Conservation (phyloP, 768 basidiomycete genomes). For the Amanita brunnescens region DNA sequence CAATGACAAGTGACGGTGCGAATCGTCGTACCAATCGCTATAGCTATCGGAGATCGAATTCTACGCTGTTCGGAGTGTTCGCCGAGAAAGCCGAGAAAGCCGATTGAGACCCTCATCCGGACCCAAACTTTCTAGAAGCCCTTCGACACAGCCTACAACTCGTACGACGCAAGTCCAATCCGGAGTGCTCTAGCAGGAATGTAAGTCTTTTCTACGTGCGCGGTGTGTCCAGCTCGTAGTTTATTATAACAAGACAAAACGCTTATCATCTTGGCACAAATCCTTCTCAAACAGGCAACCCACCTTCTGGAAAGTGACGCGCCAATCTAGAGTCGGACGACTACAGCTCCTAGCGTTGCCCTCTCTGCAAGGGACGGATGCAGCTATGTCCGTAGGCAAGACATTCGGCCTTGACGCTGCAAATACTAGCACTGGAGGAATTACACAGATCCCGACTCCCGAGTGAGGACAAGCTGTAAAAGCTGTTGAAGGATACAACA, state of each 20-base stretch:
- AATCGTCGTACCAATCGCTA: too few species aligned
- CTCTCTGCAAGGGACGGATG: not conserved
- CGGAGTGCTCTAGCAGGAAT: slow-evolving; percentile 41
- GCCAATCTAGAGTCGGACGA: slow-evolving; percentile 57
- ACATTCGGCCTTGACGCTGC: too few species aligned
- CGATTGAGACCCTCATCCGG: slow-evolving; percentile 27
- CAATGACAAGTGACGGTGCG: too few species aligned
- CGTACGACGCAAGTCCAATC: slow-evolving; percentile 38
- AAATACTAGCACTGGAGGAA: not conserved
- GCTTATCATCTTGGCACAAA: slow-evolving; percentile 51
- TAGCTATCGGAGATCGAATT: too few species aligned
- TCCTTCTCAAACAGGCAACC: slow-evolving; percentile 45
- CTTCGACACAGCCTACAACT: slow-evolving; percentile 51
- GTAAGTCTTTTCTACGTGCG: slow-evolving; percentile 29
- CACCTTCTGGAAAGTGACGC: slow-evolving; percentile 38
- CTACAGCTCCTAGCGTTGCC: slow-evolving; percentile 37
- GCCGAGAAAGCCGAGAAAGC: too few species aligned
- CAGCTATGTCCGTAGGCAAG: not conserved
- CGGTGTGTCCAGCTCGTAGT: not conserved
- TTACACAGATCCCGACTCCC: slow-evolving; percentile 10
- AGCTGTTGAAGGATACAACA: slow-evolving; percentile 28
- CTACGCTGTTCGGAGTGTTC: too few species aligned
- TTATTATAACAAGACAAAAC: slow-evolving; percentile 35
- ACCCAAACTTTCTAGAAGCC: slow-evolving; percentile 51
- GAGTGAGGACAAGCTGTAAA: slow-evolving; percentile 32